phyloP scores from a whole-genome alignment of 2,329 filamentous ascomycete species.

The Ophiostoma novo-ulmi region DNA sequence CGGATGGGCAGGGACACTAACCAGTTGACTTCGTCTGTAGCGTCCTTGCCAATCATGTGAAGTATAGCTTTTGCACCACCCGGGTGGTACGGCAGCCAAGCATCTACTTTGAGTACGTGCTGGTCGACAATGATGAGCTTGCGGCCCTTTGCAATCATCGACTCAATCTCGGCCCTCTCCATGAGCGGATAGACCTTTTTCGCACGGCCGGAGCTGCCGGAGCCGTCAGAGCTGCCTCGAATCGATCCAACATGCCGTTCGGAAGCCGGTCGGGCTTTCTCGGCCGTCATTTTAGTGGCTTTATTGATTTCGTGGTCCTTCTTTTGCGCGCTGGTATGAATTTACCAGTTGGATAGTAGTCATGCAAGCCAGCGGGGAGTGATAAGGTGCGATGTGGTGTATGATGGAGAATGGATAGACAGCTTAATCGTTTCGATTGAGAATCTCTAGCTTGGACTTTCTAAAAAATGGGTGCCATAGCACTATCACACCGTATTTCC shows the following conservation, averaged over 20 bases:
- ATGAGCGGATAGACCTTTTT: slow-evolving; percentile 36
- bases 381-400: neutral
- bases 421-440: neutral
- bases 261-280: neutral
- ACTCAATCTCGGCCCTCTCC: slow-evolving; percentile 61
- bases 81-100: slow-evolving; percentile 85
- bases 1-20: slow-evolving; percentile 43
- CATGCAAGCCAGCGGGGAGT: neutral
- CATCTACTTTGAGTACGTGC: slow-evolving; percentile 78
- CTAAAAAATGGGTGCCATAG: neutral
- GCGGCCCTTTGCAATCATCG: slow-evolving; percentile 73
- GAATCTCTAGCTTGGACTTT: neutral
- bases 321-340: neutral
- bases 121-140: slow-evolving; percentile 76
- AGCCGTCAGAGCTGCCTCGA: neutral
- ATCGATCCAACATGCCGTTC: neutral
- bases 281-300: neutral
- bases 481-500: neutral
- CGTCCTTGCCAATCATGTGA: slow-evolving; percentile 92
- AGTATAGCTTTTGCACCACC: slow-evolving; percentile 85
- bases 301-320: neutral
- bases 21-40: slow-evolving; percentile 90
- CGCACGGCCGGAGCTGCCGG: neutral
- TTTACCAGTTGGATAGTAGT: neutral
- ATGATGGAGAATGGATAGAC: neutral